phyloP scores from a whole-genome alignment of 306 rosid species.

The Phaseolus lunatus region DNA sequence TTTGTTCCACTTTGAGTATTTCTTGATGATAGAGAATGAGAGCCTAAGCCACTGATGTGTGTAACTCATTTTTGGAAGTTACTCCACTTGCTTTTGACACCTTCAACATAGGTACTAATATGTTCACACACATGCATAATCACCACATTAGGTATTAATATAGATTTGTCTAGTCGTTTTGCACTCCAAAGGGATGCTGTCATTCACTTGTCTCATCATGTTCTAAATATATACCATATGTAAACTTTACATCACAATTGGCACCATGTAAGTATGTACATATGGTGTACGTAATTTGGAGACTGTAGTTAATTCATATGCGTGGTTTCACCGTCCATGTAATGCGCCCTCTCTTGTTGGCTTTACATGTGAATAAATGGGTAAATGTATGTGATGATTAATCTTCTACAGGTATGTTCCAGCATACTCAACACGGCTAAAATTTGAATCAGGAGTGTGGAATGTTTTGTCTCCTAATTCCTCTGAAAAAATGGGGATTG shows the following conservation, averaged over 20 bases:
- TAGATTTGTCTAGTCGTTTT: not conserved
- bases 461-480: constrained; percentile 73
- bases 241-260: not conserved
- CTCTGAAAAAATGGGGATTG: constrained; percentile 72
- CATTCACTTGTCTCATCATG: not conserved
- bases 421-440: constrained; percentile 86
- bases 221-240: not conserved
- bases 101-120: not conserved
- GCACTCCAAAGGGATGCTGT: constrained; percentile 13
- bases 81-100: constrained; percentile 6
- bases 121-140: constrained; percentile 11
- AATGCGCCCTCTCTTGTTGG: constrained; percentile 18
- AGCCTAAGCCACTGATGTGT: not conserved
- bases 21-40: not conserved
- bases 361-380: constrained; percentile 41
- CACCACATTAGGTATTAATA: not conserved
- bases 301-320: not conserved
- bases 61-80: not conserved
- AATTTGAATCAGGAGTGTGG: constrained; percentile 77
- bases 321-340: constrained; percentile 17
- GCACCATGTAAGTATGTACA: constrained; percentile 21
- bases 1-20: not conserved
- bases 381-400: constrained; percentile 10
- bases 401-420: constrained; percentile 79
- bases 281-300: constrained; percentile 10